Evolutionary conservation across 148 eudicot genomes (phyloP), one percentile per base, ranked within the genome.

Genomic region (Linanthus parryae): DNA sequence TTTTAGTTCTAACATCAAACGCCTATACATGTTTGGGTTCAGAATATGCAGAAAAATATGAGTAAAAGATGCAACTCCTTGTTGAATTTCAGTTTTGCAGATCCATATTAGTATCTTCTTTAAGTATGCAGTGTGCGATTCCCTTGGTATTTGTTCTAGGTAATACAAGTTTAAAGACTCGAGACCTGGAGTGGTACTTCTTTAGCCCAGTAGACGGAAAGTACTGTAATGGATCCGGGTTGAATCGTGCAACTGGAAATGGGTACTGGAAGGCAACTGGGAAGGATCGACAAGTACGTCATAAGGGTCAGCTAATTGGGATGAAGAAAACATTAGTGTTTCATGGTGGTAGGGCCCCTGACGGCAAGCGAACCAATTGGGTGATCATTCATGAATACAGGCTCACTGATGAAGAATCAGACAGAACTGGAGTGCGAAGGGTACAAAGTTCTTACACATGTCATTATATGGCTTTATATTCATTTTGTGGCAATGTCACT

Each of bases 371-470:
- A 24, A 42, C 45, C 11, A 19, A 9, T 42, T 42, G 45, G 45
- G 0, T 42, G 24, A 42, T 42, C n/a, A n/a, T n/a, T n/a, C 77
- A 72, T 42, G 77, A 72, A 27, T 72, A 67, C 33, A 53, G 59
- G 45, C 58, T 72, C 24, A 65, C 56, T n/a, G 77, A 67, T 6
- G 56, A 57, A 13, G 69, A 72, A 31, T 45, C 57, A 19, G 61
- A 52, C 25, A 67, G 53, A 57, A 44, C 63, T 31, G 50, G 57
- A 52, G 40, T 51, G 24, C n/a, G n/a, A n/a, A n/a, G n/a, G n/a
- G n/a, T n/a, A n/a, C n/a, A n/a, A n/a, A n/a, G n/a, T n/a, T n/a
- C n/a, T n/a, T n/a, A n/a, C n/a, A n/a, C n/a, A n/a, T n/a, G n/a
- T n/a, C n/a, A n/a, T n/a, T n/a, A n/a, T n/a, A n/a, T n/a, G n/a